A percentile compares a stretch with the other conserved stretches of the same genome.
Evolutionary conservation across 2,329 filamentous ascomycete species (phyloP).

Genomic region (Phyllosticta ampelicida): DNA sequence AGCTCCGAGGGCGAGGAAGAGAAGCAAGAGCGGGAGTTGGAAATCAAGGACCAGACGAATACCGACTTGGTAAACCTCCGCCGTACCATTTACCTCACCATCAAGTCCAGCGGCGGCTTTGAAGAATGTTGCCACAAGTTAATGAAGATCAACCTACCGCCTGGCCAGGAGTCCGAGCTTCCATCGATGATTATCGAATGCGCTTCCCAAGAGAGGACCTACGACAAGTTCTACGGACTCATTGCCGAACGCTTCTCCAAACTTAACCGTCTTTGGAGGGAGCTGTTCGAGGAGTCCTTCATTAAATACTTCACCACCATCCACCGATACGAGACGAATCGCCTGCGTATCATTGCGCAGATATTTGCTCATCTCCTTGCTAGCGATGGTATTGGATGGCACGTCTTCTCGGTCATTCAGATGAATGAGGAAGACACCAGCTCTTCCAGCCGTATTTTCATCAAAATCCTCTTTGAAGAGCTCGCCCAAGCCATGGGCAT

Average conservation of each 20-base stretch:
- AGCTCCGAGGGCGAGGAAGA: constrained; percentile 65
- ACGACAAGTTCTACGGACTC: constrained; percentile 92
- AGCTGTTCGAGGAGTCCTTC: constrained; percentile 85
- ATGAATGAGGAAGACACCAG: constrained; percentile 96
- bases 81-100: constrained; percentile 90
- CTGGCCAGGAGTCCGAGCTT: constrained; percentile 77
- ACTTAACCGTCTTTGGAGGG: constrained; percentile 87
- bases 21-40: constrained; percentile 69
- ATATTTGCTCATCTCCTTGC: constrained; percentile 89
- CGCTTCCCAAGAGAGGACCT: constrained; percentile 92
- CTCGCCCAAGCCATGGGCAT: constrained; percentile 79
- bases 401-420: constrained; percentile 72
- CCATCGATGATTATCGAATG: constrained; percentile 97
- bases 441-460: constrained; percentile 90
- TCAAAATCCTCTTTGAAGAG: constrained; percentile 96
- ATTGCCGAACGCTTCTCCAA: constrained; percentile 94
- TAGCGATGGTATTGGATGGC: constrained; percentile 85
- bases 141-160: constrained; percentile 74
- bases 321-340: constrained; percentile 92
- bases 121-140: constrained; percentile 97
- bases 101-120: constrained; percentile 92
- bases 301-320: constrained; percentile 94
- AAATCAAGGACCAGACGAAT: constrained; percentile 97
- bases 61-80: constrained; percentile 89
- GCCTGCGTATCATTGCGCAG: constrained; percentile 84